Base-by-base conservation (phyloP, 2,329 filamentous ascomycete genomes). In the Phialophora macrospora region DNA sequence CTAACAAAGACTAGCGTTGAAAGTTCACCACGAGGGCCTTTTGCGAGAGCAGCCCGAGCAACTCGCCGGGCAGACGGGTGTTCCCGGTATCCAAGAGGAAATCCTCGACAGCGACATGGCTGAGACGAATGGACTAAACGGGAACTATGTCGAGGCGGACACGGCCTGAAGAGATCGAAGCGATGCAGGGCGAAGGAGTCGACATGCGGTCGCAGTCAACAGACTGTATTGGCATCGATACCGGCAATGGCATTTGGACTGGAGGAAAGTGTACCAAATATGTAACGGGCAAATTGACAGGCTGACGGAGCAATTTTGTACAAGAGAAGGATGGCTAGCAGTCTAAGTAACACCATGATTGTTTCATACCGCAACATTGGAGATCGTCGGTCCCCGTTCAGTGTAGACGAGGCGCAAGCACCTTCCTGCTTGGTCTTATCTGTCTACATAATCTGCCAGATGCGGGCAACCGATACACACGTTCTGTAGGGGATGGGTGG, bases 11-110 rank as follows among this genome's bases (percentile, higher is more conserved):
- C n/a, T 26, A 71, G 70, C 54, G 32, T 67, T 72, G 46, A 72
- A 72, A 69, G 70, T 72, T 32, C 71, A 72, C 54, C 71, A 72
- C 41, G 68, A 71, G 2, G 71, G 71, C 17, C 63, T 72, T 48
- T 65, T 54, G 32, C 59, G 63, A 30, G 65, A 65, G 12, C 67
- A 72, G 48, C 57, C 70, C 8, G 68, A 72, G n/a, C 49, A 64
- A 41, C 65, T 72, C n/a, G 57, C 57, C 7, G 60, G 38, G 32
- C 54, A 68, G 32, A 72, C 71, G n/a, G 70, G 70, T n/a, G 60
- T 67, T 6, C 71, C 71, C 2, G 65, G 68, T 17, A 65, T 68
- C 14, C 52, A 70, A 38, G 62, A 60, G 24, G 62, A 72, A 11
- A 68, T 72, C 56, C 22, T 64, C 58, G 52, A 65, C 30, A 70